Evolutionary conservation across 1,139 yeast genomes (phyloP), one percentile per base, ranked within the genome.

Genomic region (Nakaseomyces uthaithaninus): DNA sequence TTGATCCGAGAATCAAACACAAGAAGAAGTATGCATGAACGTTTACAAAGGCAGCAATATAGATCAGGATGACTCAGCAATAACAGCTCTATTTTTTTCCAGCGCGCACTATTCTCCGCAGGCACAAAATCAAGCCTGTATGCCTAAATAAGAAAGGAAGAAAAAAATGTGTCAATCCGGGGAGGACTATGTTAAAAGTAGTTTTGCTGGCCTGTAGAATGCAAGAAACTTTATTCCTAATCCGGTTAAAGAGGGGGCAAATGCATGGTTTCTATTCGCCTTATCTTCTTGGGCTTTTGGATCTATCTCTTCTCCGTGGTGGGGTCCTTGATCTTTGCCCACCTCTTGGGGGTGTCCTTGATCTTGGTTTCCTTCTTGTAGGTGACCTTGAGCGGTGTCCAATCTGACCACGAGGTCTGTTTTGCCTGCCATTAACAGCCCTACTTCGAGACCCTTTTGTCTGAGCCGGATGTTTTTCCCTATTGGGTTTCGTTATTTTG

Each of bases 341-440:
- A 3, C 37, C 19, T 30, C 48, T 42, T 5, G 54, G 52, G 14
- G 58, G 53, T 26, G 50, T 49, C 18, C 47, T 45, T 2, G 54
- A 46, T 34, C 54, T 43, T 17, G 33, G 42, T 9, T 44, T 44
- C 33, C 41, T 41, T 24, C 36, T 24, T 15, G 49, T 38, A 3
- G 48, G 45, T 14, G 41, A 41, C 15, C 35, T 34, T 5, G 45
- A 40, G 31, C 45, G 39, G 11, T 28, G 12, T 18, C 27, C 17
- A n/a, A 9, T n/a, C 10, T n/a, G 26, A 7, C 39, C 27, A 33
- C 25, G 30, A 12, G 11, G 16, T 20, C 25, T 23, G 11, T 22
- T 14, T 15, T 19, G 25, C 26, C 19, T 33, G 19, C 30, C 28
- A 7, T 24, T 24, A 11, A n/a, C n/a, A 4, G 14, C 27, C 33